A percentile compares a stretch with the other conserved stretches of the same genome.
Conservation (phyloP, 1,284 basidiomycete species). For the Ceratobasidium sp. region DNA sequence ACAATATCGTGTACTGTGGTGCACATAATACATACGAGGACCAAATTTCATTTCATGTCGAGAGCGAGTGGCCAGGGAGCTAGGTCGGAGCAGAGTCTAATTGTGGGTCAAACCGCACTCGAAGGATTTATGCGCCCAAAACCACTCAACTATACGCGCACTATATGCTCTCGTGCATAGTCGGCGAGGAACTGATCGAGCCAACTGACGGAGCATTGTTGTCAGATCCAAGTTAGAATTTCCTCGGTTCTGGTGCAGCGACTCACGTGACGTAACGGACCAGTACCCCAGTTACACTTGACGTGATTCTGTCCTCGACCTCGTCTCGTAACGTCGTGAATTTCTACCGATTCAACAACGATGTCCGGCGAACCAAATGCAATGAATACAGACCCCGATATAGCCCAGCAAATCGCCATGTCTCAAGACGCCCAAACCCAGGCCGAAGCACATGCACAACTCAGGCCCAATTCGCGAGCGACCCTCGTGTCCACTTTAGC, state of each 20-base stretch:
- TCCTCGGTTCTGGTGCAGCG: background rate
- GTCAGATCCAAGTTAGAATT: background rate
- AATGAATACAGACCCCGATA: conserved; percentile 4
- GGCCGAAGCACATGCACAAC: conserved; percentile 20
- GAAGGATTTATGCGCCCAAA: background rate
- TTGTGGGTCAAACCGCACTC: background rate
- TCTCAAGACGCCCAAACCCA: conserved; percentile 24
- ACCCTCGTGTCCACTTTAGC: conserved; percentile 82
- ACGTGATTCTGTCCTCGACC: conserved; percentile 7
- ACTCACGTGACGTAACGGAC: background rate
- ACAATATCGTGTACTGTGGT: background rate
- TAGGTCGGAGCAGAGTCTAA: conserved; percentile 1
- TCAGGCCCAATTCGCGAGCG: conserved; percentile 63
- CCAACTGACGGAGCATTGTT: conserved; percentile 5
- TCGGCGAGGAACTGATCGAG: conserved; percentile 13
- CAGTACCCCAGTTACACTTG: conserved; percentile 2
- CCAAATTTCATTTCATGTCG: background rate
- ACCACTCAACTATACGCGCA: background rate
- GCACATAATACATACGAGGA: background rate
- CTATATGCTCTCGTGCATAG: background rate
- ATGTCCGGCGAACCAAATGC: background rate
- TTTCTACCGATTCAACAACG: background rate
- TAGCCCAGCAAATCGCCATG: conserved; percentile 13
- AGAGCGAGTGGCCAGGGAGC: background rate
- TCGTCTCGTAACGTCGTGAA: background rate